phyloP scores from a whole-genome alignment of 768 basidiomycete species.

The Myochromella boudieri region DNA sequence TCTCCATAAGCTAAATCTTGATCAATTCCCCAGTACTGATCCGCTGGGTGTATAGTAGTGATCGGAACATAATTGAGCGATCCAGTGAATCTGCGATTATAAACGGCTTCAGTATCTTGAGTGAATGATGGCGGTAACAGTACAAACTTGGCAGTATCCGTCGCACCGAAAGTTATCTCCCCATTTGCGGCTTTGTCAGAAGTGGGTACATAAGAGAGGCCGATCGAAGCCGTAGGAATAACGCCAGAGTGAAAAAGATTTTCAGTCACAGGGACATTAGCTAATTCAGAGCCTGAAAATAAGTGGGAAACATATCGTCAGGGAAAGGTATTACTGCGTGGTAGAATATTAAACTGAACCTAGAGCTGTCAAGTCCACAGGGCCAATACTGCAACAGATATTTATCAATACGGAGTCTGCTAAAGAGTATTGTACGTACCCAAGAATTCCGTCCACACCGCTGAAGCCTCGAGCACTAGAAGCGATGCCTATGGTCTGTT shows the following conservation, averaged over 20 bases:
- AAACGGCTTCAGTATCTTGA: too few relatives aligned
- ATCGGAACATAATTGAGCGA: conserved; percentile 33
- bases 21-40: conserved; percentile 54
- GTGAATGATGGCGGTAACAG: too few relatives aligned
- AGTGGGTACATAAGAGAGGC: conserved; percentile 53
- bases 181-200: conserved; percentile 39
- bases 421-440: conserved; percentile 23
- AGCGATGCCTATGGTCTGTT: conserved; percentile 50
- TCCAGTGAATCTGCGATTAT: conserved; percentile 21
- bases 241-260: conserved; percentile 49
- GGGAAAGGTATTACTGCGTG: too few relatives aligned
- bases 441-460: conserved; percentile 53
- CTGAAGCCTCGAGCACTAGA: conserved; percentile 40
- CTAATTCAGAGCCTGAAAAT: conserved; percentile 27
- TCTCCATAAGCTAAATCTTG: conserved; percentile 44
- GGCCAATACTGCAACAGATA: conserved; percentile 40
- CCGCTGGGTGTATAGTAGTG: conserved; percentile 42
- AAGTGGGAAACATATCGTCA: too few relatives aligned
- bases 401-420: background rate
- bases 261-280: conserved; percentile 57
- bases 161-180: conserved; percentile 54
- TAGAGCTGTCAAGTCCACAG: conserved; percentile 41
- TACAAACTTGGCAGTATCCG: conserved; percentile 47
- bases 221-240: conserved; percentile 45
- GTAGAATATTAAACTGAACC: too few relatives aligned